Conservation (phyloP, 2,329 filamentous ascomycete species). For the Herpotrichia juniperi region DNA sequence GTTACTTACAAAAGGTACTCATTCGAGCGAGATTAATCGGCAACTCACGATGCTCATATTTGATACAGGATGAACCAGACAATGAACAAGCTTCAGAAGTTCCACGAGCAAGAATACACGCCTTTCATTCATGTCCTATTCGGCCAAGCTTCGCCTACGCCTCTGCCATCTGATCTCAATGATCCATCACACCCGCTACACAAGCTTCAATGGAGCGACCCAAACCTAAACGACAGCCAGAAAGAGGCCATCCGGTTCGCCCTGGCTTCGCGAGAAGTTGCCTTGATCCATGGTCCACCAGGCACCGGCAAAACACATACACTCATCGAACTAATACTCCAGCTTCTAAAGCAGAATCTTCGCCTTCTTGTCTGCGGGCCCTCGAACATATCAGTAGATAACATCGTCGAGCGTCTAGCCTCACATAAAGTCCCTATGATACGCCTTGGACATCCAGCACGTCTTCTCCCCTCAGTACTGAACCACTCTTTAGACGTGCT, state of each 20-base stretch:
- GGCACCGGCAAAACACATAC: constrained; percentile 98
- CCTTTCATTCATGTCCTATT: constrained; percentile 66
- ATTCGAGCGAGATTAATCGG: constrained; percentile 11
- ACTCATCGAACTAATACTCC: constrained; percentile 92
- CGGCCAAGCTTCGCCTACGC: constrained; percentile 61
- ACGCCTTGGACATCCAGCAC: constrained; percentile 89
- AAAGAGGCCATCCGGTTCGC: constrained; percentile 77
- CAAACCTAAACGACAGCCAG: constrained; percentile 65
- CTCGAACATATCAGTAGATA: constrained; percentile 97
- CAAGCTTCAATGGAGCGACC: constrained; percentile 60
- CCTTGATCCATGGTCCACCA: constrained; percentile 91
- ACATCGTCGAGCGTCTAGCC: constrained; percentile 91
- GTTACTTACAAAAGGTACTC: constrained; percentile 67
- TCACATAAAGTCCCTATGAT: constrained; percentile 86
- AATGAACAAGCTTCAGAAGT: constrained; percentile 65
- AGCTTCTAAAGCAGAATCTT: constrained; percentile 75
- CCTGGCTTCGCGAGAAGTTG: constrained; percentile 78
- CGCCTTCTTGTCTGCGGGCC: constrained; percentile 93
- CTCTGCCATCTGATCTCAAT: constrained; percentile 53
- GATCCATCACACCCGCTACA: constrained; percentile 47
- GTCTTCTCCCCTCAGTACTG: constrained; percentile 84
- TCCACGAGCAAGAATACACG: constrained; percentile 61
- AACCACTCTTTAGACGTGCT: constrained; percentile 90
- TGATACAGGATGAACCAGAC: constrained; percentile 64
- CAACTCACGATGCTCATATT: constrained; percentile 2